Evolutionary conservation across 1,139 yeast species (phyloP), one percentile per base, ranked within the genome.

Genomic region (Kodamaea alishanica): DNA sequence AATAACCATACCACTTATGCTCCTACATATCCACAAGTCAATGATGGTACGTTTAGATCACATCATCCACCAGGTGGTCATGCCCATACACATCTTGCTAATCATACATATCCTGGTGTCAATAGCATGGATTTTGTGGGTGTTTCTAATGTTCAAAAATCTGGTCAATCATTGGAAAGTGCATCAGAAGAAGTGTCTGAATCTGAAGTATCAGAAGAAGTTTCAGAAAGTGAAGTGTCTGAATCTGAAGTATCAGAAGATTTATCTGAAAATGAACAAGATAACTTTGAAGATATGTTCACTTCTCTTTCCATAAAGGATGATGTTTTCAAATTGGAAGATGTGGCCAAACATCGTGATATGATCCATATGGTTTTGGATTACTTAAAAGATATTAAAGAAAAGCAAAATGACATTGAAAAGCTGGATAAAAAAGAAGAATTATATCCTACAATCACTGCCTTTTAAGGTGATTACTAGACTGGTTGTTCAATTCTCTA

Each of bases 361-460:
- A 61, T 71, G 66, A 54, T 71, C 24, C 42, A 47, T 20, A 40
- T 56, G 50, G 71, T 67, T 28, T 52, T 63, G 38, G 52, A 48
- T 15, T 58, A 57, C 50, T 60, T 67, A 49, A 39, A 37, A 31
- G 35, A 42, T 26, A 31, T 35, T 22, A 42, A 45, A 35, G 37
- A 35, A 24, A 39, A 44, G 24, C 26, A 33, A 23, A 48, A 56
- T 32, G 45, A 46, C 35, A 43, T 49, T 45, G 52, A 44, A 44
- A 44, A 40, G 32, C 37, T 40, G 30, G 43, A 43, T 10, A 52
- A 42, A 9, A 37, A 40, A 34, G 30, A 41, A 30, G 33, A 51
- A 11, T 58, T 70, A 45, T 71, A 71, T 47, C 77, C 77, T 24
- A 60, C 64, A 11, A 70, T 71, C 38, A 58, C 73, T 37, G 73